A percentile compares a stretch with the other conserved stretches of the same genome.
phyloP scores from a whole-genome alignment of 495 filamentous ascomycete species.

The Immersiella caudata region DNA sequence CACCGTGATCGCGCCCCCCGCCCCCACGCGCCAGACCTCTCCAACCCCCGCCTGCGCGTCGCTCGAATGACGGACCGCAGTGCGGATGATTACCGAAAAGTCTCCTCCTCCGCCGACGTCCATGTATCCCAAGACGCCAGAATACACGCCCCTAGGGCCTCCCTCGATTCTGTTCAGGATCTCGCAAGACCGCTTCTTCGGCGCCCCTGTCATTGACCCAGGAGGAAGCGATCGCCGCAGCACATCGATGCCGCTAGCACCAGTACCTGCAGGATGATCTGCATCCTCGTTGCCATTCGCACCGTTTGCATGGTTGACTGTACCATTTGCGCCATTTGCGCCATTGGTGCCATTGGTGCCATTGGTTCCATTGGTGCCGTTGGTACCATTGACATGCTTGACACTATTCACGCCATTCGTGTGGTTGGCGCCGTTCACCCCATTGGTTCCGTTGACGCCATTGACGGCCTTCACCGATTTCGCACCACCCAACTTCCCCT shows the following conservation, averaged over 20 bases:
- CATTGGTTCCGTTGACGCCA: too few relatives aligned
- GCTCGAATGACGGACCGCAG: neutral
- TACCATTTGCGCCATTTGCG: too few relatives aligned
- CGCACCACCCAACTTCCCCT: neutral
- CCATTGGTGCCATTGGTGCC: too few relatives aligned
- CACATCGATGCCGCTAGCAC: neutral
- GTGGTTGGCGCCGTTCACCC: too few relatives aligned
- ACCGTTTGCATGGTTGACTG: too few relatives aligned
- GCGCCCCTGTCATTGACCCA: neutral
- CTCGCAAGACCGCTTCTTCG: constrained; percentile 5
- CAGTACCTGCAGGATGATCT: neutral
- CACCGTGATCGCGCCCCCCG: neutral
- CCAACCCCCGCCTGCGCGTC: neutral
- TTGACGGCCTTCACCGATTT: neutral
- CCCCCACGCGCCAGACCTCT: neutral
- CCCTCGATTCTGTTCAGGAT: neutral
- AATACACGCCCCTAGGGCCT: constrained; percentile 1
- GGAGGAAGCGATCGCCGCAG: neutral
- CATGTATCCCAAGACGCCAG: constrained; percentile 1
- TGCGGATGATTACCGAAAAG: neutral
- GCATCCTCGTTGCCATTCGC: too few relatives aligned
- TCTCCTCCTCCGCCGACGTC: constrained; percentile 2
- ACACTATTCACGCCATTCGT: too few relatives aligned
- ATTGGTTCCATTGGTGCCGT: too few relatives aligned
- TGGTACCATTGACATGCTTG: too few relatives aligned